Conservation (phyloP, 192 early-diverging fungal genomes). For the Powellomyces hirtus region DNA sequence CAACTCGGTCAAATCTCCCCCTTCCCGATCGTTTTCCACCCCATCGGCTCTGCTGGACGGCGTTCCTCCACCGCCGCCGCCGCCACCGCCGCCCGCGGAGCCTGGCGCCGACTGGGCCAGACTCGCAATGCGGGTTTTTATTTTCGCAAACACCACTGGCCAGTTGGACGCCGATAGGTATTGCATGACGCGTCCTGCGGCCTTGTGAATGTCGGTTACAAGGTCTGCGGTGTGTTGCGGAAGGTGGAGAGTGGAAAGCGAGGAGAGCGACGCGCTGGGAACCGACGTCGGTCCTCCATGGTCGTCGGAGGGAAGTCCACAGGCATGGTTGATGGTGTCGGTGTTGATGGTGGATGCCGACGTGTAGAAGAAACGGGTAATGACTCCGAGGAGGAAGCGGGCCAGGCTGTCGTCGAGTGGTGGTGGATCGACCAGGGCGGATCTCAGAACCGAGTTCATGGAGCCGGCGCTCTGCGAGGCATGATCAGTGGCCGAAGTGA, state of each 20-base stretch:
- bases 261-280: slow-evolving; percentile 7
- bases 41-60: neutral
- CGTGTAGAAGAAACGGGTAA: slow-evolving; percentile 67
- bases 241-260: slow-evolving; percentile 12
- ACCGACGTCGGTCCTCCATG: slow-evolving; percentile 16
- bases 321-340: slow-evolving; percentile 46
- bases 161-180: slow-evolving; percentile 90
- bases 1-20: slow-evolving; percentile 66
- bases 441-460: neutral
- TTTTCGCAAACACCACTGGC: slow-evolving; percentile 60
- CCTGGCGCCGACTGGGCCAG: slow-evolving; percentile 48
- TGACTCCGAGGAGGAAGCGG: slow-evolving; percentile 59
- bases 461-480: slow-evolving; percentile 5
- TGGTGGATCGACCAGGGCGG: slow-evolving; percentile 60
- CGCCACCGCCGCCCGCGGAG: slow-evolving; percentile 23
- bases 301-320: slow-evolving; percentile 9
- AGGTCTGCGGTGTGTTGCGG: slow-evolving; percentile 22
- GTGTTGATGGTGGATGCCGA: slow-evolving; percentile 36
- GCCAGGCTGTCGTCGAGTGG: slow-evolving; percentile 72
- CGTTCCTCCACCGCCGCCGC: neutral
- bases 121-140: slow-evolving; percentile 28
- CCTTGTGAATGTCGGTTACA: slow-evolving; percentile 69
- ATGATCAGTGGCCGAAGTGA: slow-evolving; percentile 24
- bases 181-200: slow-evolving; percentile 79
- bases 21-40: slow-evolving; percentile 6